These are phyloP conservation scores for Verbena officinalis DNA, from an alignment of 257 asterid genomes.

Conservation along the genomic window DNA sequence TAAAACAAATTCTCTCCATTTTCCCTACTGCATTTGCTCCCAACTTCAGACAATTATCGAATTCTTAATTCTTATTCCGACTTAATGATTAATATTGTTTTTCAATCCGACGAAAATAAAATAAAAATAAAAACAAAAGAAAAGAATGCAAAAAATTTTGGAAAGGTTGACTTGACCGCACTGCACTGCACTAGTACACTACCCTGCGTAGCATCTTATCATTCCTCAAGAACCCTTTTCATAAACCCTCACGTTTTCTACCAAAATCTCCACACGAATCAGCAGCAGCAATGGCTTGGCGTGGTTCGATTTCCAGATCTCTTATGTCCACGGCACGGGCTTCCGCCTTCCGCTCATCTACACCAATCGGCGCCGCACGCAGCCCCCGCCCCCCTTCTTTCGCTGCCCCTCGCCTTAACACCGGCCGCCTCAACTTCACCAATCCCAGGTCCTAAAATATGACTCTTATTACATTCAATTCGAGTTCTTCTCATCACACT, in stretches of 20 bases:
- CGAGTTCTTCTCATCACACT: not conserved
- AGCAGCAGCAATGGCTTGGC: conserved; percentile 76
- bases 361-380: conserved; percentile 42
- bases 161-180: not conserved
- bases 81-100: too few species aligned
- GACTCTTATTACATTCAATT: not conserved
- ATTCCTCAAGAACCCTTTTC: conserved; percentile 41
- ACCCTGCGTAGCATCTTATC: conserved; percentile 27
- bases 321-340: conserved; percentile 66
- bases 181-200: not conserved
- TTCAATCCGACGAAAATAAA: too few species aligned
- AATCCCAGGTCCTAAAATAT: conserved; percentile 63
- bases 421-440: conserved; percentile 74
- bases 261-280: conserved; percentile 11
- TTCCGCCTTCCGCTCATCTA: conserved; percentile 72
- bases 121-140: too few species aligned
- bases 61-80: too few species aligned
- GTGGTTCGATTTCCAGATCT: conserved; percentile 80
- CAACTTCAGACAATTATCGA: too few species aligned
- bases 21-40: too few species aligned
- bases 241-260: conserved; percentile 39
- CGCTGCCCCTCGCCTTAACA: conserved; percentile 56
- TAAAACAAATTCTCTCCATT: too few species aligned
- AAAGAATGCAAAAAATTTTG: not conserved
- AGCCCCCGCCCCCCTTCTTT: conserved; percentile 61